These are phyloP conservation scores for Saitozyma sp. DNA, from an alignment of 768 basidiomycete genomes.

Conservation along the genomic window DNA sequence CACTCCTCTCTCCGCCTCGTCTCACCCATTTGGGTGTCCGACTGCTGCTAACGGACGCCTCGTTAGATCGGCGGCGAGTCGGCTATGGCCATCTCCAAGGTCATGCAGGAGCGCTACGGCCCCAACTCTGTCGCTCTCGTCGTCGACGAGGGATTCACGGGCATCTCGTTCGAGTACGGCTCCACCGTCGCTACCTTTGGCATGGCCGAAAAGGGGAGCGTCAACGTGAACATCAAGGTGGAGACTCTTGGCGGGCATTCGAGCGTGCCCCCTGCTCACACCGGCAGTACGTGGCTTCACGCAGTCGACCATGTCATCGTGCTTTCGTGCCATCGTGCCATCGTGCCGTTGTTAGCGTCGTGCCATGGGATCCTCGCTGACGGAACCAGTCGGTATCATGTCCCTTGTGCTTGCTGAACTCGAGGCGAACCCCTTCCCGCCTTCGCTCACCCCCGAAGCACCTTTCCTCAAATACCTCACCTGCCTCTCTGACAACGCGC, in stretches of 20 bases:
- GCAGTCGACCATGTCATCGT: conserved; percentile 17
- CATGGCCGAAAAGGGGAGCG: conserved; percentile 53
- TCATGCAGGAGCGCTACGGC: conserved; percentile 66
- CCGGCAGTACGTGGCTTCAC: conserved; percentile 56
- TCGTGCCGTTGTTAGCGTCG: too few relatives aligned
- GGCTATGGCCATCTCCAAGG: conserved; percentile 55
- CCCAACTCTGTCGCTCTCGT: conserved; percentile 71
- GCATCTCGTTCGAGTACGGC: conserved; percentile 49
- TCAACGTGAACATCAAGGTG: conserved; percentile 43
- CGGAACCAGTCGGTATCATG: conserved; percentile 70
- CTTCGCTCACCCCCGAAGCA: conserved; percentile 43
- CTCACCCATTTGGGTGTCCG: too few relatives aligned
- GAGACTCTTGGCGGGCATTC: conserved; percentile 75
- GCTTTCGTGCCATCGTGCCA: too few relatives aligned
- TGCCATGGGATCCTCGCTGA: background rate
- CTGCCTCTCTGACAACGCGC: conserved; percentile 67
- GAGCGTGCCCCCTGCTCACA: conserved; percentile 77
- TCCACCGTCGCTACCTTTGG: conserved; percentile 46
- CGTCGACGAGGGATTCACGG: conserved; percentile 81
- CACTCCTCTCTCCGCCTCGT: background rate
- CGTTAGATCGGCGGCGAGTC: conserved; percentile 35
- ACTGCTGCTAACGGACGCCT: background rate
- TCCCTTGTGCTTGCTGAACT: conserved; percentile 67
- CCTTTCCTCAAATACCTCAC: conserved; percentile 57
- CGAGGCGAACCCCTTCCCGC: conserved; percentile 63